Base-by-base conservation (phyloP, 495 filamentous ascomycete genomes). In the Penicillium soppii region DNA sequence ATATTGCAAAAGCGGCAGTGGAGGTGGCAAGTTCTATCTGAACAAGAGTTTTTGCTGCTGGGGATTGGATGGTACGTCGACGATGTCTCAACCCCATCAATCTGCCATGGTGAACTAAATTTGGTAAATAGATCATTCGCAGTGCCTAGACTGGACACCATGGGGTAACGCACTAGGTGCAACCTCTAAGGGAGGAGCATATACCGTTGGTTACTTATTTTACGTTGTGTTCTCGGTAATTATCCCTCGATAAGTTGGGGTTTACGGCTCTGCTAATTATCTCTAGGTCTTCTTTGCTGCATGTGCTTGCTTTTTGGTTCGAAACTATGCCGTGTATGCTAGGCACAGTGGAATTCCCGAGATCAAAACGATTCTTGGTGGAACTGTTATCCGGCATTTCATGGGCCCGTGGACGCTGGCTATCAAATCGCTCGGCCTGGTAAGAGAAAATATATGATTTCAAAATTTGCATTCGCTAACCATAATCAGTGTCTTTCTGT, bases 261-360 rank as follows among this genome's bases (percentile, higher is more conserved):
- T 59, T 68, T 47, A 16, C 1, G 12, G n/a, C 30, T 37, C n/a
- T 63, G 25, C 36, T 68, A 42, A 69, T 52, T 12, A 23, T 36
- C 26, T 13, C 40, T 55, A 92, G 89, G 75, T 95, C 17, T 55
- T 88, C 22, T 96, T 97, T 66, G 94, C 94, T 22, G 67, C 82
- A 15, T 83, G 79, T 36, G 92, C 94, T 13, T 88, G 86, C 50
- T 56, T 92, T 32, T 68, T 98, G 33, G 94, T 97, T 16, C 84
- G 85, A 57, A 78, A 80, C 41, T 98, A 90, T 70, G 90, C 92
- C 10, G 75, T 87, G 8, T 90, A 96, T 70, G 94, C 94, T 32
- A 91, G 88, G 62, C 95, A 97, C 58, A 96, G 91, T 65, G 94
- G 94, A 62, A 97, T 98, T 54, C 92, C 94, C 7, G 94, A 98